Percentiles rank a stretch among this genome's conserved stretches.
Conservation (phyloP, 2,329 filamentous ascomycete species). For the Sclerotinia nivalis region DNA sequence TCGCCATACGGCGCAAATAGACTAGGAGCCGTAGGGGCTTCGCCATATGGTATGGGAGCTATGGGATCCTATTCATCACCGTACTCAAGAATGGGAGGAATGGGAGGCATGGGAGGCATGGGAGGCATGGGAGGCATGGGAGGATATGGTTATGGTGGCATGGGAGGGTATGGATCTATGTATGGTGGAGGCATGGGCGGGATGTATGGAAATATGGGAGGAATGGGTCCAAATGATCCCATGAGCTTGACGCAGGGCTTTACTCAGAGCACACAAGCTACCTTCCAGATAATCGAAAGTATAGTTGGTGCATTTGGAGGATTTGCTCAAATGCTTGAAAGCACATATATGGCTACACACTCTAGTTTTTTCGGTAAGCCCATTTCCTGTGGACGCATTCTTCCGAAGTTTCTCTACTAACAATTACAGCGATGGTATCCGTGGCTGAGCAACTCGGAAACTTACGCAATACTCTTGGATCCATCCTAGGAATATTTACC, state of each 20-base stretch:
- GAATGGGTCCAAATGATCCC: constrained; percentile 76
- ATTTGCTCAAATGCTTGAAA: constrained; percentile 98
- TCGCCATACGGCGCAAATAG: constrained; percentile 61
- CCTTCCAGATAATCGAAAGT: constrained; percentile 97
- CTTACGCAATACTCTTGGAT: constrained; percentile 88
- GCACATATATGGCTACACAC: constrained; percentile 99
- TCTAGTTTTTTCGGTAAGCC: constrained; percentile 93
- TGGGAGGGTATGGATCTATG: constrained; percentile 46
- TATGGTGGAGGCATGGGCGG: constrained; percentile 41
- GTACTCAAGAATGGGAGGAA: constrained; percentile 32
- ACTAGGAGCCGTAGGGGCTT: constrained; percentile 52
- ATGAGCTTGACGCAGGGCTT: constrained; percentile 95
- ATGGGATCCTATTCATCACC: constrained; percentile 43
- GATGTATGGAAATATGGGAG: constrained; percentile 48
- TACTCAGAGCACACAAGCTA: constrained; percentile 90
- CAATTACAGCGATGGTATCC: constrained; percentile 80
- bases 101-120: constrained; percentile 43
- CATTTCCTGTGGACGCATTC: neutral
- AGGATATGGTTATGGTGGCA: constrained; percentile 43
- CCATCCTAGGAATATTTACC: constrained; percentile 92
- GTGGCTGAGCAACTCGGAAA: constrained; percentile 97
- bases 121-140: constrained; percentile 41
- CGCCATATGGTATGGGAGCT: constrained; percentile 44
- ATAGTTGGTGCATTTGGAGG: constrained; percentile 95
- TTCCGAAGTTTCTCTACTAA: constrained; percentile 29